Evolutionary conservation across 2,329 filamentous ascomycete species (phyloP), one percentile per base, ranked within the genome.

Genomic region (Coniella vitis): DNA sequence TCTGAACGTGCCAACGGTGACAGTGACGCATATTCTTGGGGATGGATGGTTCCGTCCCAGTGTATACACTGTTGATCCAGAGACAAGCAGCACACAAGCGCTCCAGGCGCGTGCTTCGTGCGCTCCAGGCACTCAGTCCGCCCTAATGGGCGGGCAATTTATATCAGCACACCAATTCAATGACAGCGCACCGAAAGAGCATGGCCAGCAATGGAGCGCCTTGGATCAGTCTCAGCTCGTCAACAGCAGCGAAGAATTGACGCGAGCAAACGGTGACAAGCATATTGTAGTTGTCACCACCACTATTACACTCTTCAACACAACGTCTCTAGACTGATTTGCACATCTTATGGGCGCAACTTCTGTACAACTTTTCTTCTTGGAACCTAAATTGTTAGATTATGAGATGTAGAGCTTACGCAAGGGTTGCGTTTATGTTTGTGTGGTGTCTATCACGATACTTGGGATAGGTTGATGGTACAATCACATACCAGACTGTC

Each of bases 31-130:
- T 46, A 45, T 54, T 1, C 49, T 54, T 29, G 52, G 52, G 7
- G 45, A 54, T 22, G 52, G 52, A 10, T 54, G 52, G 52, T 48
- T 54, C 16, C 45, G 19, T 17, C 52, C 52, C 10, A 54, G 52
- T 34, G 48, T 49, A 35, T 54, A 48, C 29, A 31, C 43, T 2
- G 42, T 52, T 14, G 52, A 38, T 14, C 48, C 51, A 40, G 42
- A 35, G 13, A 36, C 48, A 41, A 51, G 39, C 16, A 34, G 29
- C 2, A 16, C 29, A n/a, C 34, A 38, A 8, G 39, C 20, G 3
- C 47, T 48, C n/a, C 48, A 47, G 3, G 47, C 39, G 9, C 16
- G 47, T 5, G 44, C 21, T 20, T 16, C 38, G 22, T 31, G 32
- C 22, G 19, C 34, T 12, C 10, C 34, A 9, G 47, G 12, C 16